Base-by-base conservation (phyloP, 768 basidiomycete genomes). In the Cyclocybe cylindracea region DNA sequence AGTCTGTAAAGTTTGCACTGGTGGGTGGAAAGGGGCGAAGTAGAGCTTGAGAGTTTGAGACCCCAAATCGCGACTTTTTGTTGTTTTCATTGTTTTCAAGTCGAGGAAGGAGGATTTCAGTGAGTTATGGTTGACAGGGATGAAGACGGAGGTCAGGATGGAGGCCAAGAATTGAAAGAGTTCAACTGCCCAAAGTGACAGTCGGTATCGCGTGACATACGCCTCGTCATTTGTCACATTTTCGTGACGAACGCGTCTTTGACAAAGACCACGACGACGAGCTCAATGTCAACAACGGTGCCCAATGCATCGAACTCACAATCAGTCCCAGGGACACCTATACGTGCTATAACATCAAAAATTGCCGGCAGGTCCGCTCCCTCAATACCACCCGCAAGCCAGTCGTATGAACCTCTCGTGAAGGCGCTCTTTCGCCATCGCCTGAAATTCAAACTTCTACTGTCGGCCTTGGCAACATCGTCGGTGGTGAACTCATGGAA, bases 381-480 rank as follows among this genome's bases (percentile, higher is more conserved):
- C 0, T 69, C 77, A 1, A 68, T 89, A 5, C 85, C 86, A 0
- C 74, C 84, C 0, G 66, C 87, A 2, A 68, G 77, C 5, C 78
- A 83, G 56, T 68, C 74, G 1, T 91, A 84, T 62, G 85, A 88
- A 56, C 87, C 87, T 7, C 77, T 83, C 40, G 79, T 84, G 2
- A 88, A 85, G 61, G 67, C 77, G 2, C 74, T 85, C 5, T 75
- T 91, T 41, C 78, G 74, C 45, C 81, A 83, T 59, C 80, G 87
- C 37, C 78, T 89, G 6, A 69, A 78, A 18, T 73, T 76, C 56
- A 75, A 86, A 32, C 80, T 90, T 51, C 63, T 76, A 7, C 74
- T 73, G 33, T 81, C 85, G 33, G 71, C 70, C 0, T 59, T 75
- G 4, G 73, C 76, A 51, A 79, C 77, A 5, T 84, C 82, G 69